Conservation (phyloP, 305 asterid species). For the Vinca major region DNA sequence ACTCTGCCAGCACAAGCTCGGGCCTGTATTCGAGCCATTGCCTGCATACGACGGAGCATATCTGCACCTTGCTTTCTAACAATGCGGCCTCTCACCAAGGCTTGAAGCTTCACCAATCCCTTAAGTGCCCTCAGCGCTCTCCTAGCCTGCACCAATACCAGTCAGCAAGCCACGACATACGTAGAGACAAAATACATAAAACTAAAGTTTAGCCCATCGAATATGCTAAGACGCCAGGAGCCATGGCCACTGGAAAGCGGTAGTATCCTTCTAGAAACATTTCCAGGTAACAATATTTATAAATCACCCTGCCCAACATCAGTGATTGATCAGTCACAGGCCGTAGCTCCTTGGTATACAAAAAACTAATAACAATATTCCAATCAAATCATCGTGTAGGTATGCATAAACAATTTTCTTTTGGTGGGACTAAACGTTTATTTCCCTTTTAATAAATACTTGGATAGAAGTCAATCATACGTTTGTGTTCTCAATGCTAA, state of each 20-base stretch:
- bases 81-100: constrained; percentile 83
- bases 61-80: constrained; percentile 84
- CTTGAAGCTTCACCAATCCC: constrained; percentile 93
- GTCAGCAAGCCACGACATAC: not conserved
- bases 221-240: not conserved
- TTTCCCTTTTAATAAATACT: not conserved
- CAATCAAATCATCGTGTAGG: not conserved
- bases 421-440: not conserved
- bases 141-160: constrained; percentile 46
- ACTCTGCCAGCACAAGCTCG: constrained; percentile 65
- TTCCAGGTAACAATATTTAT: not conserved
- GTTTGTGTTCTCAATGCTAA: not conserved
- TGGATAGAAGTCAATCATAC: not conserved
- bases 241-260: not conserved
- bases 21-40: constrained; percentile 94
- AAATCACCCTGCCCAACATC: not conserved
- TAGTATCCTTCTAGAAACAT: not conserved
- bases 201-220: not conserved
- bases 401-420: not conserved
- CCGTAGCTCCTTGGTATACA: not conserved
- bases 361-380: not conserved
- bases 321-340: not conserved
- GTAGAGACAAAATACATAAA: not conserved
- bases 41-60: constrained; percentile 89
- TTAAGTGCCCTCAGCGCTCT: constrained; percentile 85